These are phyloP conservation scores for Hippophae gyantsensis DNA, from an alignment of 306 rosid genomes.

Conservation along the genomic window DNA sequence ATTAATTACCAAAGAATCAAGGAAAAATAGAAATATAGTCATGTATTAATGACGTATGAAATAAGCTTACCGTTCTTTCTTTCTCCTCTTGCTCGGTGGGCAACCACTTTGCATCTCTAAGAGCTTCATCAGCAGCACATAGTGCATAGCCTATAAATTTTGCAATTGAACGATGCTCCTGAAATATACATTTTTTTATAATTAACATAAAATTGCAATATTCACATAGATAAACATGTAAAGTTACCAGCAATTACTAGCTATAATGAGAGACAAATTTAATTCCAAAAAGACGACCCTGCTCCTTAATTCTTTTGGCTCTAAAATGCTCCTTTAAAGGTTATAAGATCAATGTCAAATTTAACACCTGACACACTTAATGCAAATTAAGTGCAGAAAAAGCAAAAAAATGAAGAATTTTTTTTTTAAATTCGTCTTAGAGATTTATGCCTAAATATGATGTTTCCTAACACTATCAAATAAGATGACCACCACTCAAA, in stretches of 20 bases:
- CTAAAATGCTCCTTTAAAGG: background rate
- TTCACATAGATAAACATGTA: background rate
- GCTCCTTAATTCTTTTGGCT: no score
- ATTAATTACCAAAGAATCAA: slow-evolving; percentile 10
- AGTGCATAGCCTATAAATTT: slow-evolving; percentile 91
- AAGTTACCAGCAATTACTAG: background rate
- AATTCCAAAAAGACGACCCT: no score
- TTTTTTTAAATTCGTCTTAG: no score
- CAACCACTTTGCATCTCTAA: slow-evolving; percentile 76
- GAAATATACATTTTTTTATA: slow-evolving; percentile 27
- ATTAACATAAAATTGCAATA: background rate
- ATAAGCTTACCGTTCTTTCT: slow-evolving; percentile 68
- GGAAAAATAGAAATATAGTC: slow-evolving; percentile 8
- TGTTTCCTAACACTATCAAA: no score
- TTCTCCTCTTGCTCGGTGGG: slow-evolving; percentile 62
- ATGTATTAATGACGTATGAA: slow-evolving; percentile 10
- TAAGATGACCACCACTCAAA: no score
- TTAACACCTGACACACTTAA: no score
- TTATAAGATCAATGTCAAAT: no score
- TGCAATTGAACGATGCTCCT: slow-evolving; percentile 76
- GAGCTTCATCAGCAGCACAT: slow-evolving; percentile 93
- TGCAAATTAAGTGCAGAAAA: no score
- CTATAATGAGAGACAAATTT: background rate
- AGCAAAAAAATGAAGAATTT: no score
- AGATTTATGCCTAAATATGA: no score